Evolutionary conservation across 305 asterid species (phyloP).

Genomic region (Euphrasia arctica): DNA sequence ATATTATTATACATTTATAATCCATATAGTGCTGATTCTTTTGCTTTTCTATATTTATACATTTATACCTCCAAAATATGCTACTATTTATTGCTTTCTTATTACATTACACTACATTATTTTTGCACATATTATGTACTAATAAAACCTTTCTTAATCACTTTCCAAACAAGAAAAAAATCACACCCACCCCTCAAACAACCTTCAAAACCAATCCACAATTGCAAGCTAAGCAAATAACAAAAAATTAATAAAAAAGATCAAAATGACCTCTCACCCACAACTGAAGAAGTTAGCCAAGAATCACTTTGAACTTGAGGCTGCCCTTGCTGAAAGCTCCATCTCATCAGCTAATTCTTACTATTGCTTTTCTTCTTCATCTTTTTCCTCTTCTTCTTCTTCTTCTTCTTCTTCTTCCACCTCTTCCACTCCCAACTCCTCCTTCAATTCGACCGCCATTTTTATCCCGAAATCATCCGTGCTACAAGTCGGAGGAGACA

Average conservation of each 20-base stretch:
- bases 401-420: background rate
- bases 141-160: background rate
- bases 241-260: background rate
- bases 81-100: too few species aligned
- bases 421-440: too few species aligned
- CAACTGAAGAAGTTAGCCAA: conserved; percentile 2
- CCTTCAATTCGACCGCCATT: background rate
- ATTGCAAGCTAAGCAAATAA: background rate
- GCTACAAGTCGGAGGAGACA: background rate
- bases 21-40: too few species aligned
- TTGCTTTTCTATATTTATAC: too few species aligned
- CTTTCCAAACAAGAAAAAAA: background rate
- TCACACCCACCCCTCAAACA: background rate
- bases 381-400: background rate
- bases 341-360: background rate
- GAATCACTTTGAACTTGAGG: background rate
- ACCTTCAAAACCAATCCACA: background rate
- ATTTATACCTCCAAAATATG: too few species aligned
- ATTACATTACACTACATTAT: too few species aligned
- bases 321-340: conserved; percentile 2
- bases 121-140: too few species aligned
- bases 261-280: conserved; percentile 3
- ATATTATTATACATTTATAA: too few species aligned
- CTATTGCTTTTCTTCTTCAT: background rate
- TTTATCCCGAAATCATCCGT: background rate